Evolutionary conservation across 2,329 filamentous ascomycete species (phyloP), one percentile per base, ranked within the genome.

Genomic region (Talaromyces sp.): DNA sequence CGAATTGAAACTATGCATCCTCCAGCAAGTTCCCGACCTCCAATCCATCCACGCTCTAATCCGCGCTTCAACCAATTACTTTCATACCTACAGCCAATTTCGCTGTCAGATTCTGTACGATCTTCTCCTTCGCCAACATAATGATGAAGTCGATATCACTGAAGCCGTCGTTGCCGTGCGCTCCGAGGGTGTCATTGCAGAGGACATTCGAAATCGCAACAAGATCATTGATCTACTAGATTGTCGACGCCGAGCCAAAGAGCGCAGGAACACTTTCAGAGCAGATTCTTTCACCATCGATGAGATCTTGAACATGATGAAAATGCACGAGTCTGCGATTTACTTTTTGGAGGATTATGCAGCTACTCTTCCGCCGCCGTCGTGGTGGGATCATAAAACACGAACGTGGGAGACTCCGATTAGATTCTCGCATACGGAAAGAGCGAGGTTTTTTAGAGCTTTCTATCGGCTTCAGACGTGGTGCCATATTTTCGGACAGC

Each of bases 151-250:
- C 2, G 54, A 63, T 7, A 62, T 68, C 1, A 7, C 37, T 4
- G 69, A 70, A 25, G 68, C 67, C 18, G 37, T 70, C 12, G 46
- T 62, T 33, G 68, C 68, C 9, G 37, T 68, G 14, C 68, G 68
- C 31, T 69, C 69, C 2, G 60, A 60, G 60, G 63, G 62, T 1
- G 31, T 70, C 1, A 33, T 60, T 2, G 60, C 61, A 1, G 55
- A 65, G 23, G 33, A 64, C n/a, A 18, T 16, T 11, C 39, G 28
- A 1, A 58, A 58, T 4, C 42, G 28, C 16, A 31, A 58, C 23
- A 48, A 48, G 2, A 58, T 58, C 1, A 35, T 58, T 3, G 18
- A 39, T 14, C 2, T 58, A 25, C n/a, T 58, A 48, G 57, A 58
- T 7, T 46, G 11, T 46, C 57, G 57, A 39, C 57, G 57, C n/a